Base-by-base conservation (phyloP, 2,329 filamentous ascomycete species). In the Ophiostoma tasmaniense region DNA sequence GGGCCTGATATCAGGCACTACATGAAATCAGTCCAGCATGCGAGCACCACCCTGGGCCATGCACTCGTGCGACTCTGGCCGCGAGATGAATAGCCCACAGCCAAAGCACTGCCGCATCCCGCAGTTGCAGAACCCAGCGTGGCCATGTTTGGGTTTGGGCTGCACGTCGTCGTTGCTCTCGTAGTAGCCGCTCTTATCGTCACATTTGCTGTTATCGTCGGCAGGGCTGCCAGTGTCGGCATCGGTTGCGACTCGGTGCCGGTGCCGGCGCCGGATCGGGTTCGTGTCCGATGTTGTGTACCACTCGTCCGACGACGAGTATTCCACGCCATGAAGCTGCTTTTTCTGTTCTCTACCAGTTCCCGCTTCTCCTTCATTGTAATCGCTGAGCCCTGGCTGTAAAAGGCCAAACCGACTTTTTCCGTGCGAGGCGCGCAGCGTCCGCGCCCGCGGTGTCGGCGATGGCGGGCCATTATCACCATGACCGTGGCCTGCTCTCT, bases 171-270 rank as follows among this genome's bases (percentile, higher is more conserved):
- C 65, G 59, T 45, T 17, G 11, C 13, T 14, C 8, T 39, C 37
- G 37, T 39, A 39, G 37, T 39, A 39, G 10, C 37, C 37, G 37
- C 37, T 11, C 1, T 14, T 14, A 14, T 39, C 37, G 37, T 39
- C 37, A 14, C 37, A 39, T 14, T 39, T 39, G 10, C 37, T 39
- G 37, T 45, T 45, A 45, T 45, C 42, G 1, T 45, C 17, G 42
- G 20, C 42, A 20, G 20, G 7, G 5, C 6, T n/a, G 3, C 20
- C 20, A 45, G 37, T 6, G 20, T 66, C 66, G 37, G 17, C 17
- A 17, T 66, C 45, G 2, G 11, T 30, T 3, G n/a, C 88, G 76
- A 80, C 83, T 0, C 80, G 87, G 71, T 91, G 88, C 87, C 79
- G 88, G n/a, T 90, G 89, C 69, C 83, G 62, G 37, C 64, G 25